Base-by-base conservation (phyloP, 2,329 filamentous ascomycete genomes). In the Neopestalotiopsis rosae region DNA sequence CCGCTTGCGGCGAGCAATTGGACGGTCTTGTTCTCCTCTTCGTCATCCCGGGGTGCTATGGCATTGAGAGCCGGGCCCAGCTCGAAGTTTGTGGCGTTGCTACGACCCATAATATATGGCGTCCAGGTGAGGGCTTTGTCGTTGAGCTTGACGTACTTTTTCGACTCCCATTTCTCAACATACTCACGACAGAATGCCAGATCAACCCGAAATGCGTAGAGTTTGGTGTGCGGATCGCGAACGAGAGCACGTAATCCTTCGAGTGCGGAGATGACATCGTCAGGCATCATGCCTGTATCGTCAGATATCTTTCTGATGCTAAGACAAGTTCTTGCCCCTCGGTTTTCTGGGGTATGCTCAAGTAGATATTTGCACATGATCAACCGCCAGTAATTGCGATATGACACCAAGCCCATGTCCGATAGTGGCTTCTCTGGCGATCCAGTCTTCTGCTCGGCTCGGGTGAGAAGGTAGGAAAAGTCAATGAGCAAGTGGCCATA, bases 401-500 rank as follows among this genome's bases (percentile, higher is more conserved):
- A 99, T 1, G 95, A 98, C 4, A 98, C 95, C 52, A 99, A 82
- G 3, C 96, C 96, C 94, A 99, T 98, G 77, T 99, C 96, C 0
- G 96, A 98, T 3, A 99, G 87, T 0, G 96, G 96, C 80, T 99
- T 99, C 79, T 99, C 96, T 0, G 96, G 96, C 1, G 95, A 98
- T 10, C 96, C 96, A 0, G 94, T 97, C 80, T 98, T 97, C 75
- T 91, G 89, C 81, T 99, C 96, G 1, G 97, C 94, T 65, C 94
- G 90, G 0, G 97, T 98, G 61, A 99, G 88, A 6, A 99, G 90
- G 78, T 99, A 99, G 1, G 96, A 99, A 79, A 99, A 99, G 79
- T 99, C 96, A 74, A 99, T 99, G 61, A 99, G 88, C 28, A 98
- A 90, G 76, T 98, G 95, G 5, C 97, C 96, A 74, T 98, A 99